A percentile compares a stretch with the other conserved stretches of the same genome.
phyloP scores from a whole-genome alignment of 495 filamentous ascomycete species.

The Thozetella sp. region DNA sequence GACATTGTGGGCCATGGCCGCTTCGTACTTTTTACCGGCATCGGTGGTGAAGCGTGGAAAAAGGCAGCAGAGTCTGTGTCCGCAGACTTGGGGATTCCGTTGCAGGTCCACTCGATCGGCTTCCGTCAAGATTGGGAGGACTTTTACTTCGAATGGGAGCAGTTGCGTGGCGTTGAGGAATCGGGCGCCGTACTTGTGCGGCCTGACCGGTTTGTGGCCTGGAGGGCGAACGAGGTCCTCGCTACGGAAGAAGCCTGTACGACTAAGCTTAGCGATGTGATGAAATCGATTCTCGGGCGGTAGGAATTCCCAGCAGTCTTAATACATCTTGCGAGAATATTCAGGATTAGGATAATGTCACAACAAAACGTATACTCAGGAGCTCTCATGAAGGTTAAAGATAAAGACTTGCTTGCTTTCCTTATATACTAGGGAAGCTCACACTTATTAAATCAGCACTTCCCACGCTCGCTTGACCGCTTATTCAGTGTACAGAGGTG shows the following conservation, averaged over 20 bases:
- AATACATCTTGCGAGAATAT: too few relatives aligned
- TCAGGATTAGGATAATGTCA: too few relatives aligned
- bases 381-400: too few relatives aligned
- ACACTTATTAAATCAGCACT: too few relatives aligned
- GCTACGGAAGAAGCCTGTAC: neutral
- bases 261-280: slow-evolving; percentile 14
- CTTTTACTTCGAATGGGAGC: slow-evolving; percentile 21
- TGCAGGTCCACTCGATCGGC: slow-evolving; percentile 28
- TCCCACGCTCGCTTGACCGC: too few relatives aligned
- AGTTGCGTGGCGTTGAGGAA: slow-evolving; percentile 22
- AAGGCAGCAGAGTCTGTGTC: slow-evolving; percentile 17
- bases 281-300: slow-evolving; percentile 8
- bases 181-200: slow-evolving; percentile 31
- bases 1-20: slow-evolving; percentile 27
- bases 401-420: too few relatives aligned
- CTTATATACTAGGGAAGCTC: too few relatives aligned
- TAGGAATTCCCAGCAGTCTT: too few relatives aligned
- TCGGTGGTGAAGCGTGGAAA: slow-evolving; percentile 23
- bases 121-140: slow-evolving; percentile 27
- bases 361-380: too few relatives aligned
- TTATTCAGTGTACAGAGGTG: too few relatives aligned
- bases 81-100: slow-evolving; percentile 8
- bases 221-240: slow-evolving; percentile 14
- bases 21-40: slow-evolving; percentile 31
- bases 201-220: slow-evolving; percentile 36